Evolutionary conservation across 2,329 filamentous ascomycete genomes (phyloP).

Genomic region (Verticillium nubilum): DNA sequence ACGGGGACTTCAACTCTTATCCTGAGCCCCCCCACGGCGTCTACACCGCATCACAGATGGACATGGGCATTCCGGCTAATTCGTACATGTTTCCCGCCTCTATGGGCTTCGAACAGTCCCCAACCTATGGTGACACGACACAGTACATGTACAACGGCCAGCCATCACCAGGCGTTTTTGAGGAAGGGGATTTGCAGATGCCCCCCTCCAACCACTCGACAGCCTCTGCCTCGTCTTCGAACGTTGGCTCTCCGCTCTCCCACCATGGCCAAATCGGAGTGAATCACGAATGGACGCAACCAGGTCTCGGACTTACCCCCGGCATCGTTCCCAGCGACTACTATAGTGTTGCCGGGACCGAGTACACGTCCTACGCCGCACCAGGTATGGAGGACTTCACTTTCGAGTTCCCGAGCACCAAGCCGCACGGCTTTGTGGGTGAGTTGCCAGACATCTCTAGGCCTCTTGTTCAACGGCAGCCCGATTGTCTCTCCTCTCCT

Average conservation of each 20-base stretch:
- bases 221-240: constrained; percentile 60
- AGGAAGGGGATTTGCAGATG: constrained; percentile 44
- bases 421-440: constrained; percentile 49
- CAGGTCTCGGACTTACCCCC: constrained; percentile 54
- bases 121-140: constrained; percentile 39
- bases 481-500: constrained; percentile 14
- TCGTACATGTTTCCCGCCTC: constrained; percentile 32
- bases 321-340: constrained; percentile 55
- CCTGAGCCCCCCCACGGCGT: constrained; percentile 37
- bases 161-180: constrained; percentile 44
- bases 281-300: constrained; percentile 53
- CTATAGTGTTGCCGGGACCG: constrained; percentile 44
- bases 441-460: constrained; percentile 38
- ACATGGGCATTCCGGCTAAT: constrained; percentile 42
- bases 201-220: constrained; percentile 56
- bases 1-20: constrained; percentile 38
- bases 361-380: constrained; percentile 49
- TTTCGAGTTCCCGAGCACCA: constrained; percentile 42
- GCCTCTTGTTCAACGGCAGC: constrained; percentile 10
- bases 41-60: constrained; percentile 37
- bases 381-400: constrained; percentile 45
- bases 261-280: constrained; percentile 51
- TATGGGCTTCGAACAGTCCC: constrained; percentile 38
- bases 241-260: constrained; percentile 62
- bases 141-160: constrained; percentile 39